phyloP scores from a whole-genome alignment of 257 asterid species.

The Forsythia suspensa region DNA sequence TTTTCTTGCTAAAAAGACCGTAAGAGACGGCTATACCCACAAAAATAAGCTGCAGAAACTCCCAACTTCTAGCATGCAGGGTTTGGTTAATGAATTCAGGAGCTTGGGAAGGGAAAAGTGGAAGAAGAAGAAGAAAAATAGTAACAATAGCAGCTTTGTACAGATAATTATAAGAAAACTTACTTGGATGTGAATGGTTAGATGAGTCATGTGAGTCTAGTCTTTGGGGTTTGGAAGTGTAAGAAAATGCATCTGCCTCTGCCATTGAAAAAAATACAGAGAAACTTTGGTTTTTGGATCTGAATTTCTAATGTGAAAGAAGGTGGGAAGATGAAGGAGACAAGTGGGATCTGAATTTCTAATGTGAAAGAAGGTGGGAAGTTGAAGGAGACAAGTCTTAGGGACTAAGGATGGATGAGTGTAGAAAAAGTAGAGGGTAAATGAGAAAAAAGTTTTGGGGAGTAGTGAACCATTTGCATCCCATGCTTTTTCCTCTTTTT shows the following conservation, averaged over 20 bases:
- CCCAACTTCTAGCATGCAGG: slow-evolving; percentile 72
- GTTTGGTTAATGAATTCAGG: slow-evolving; percentile 73
- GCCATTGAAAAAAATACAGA: slow-evolving; percentile 53
- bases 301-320: slow-evolving; percentile 22
- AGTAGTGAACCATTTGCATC: slow-evolving; percentile 48
- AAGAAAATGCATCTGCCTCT: slow-evolving; percentile 52
- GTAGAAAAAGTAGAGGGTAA: slow-evolving; percentile 37
- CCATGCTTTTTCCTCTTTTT: slow-evolving; percentile 38
- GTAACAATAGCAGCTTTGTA: slow-evolving; percentile 59
- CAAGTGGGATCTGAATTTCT: slow-evolving; percentile 34
- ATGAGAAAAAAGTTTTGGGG: slow-evolving; percentile 52
- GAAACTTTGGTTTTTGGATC: slow-evolving; percentile 21
- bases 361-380: slow-evolving; percentile 27
- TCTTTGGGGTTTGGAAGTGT: slow-evolving; percentile 33
- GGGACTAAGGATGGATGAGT: slow-evolving; percentile 46
- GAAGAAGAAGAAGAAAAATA: slow-evolving; percentile 53
- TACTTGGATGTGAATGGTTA: slow-evolving; percentile 48
- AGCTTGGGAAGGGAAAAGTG: slow-evolving; percentile 64
- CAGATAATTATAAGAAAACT: slow-evolving; percentile 45
- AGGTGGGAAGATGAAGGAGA: slow-evolving; percentile 30
- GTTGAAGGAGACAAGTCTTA: slow-evolving; percentile 47
- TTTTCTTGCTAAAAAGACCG: slow-evolving; percentile 82
- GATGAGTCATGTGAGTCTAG: slow-evolving; percentile 22
- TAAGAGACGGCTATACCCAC: slow-evolving; percentile 97
- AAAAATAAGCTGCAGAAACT: slow-evolving; percentile 79